These are phyloP conservation scores for Thalia dealbata DNA, from an alignment of 176 grass and related monocot species.

Conservation along the genomic window DNA sequence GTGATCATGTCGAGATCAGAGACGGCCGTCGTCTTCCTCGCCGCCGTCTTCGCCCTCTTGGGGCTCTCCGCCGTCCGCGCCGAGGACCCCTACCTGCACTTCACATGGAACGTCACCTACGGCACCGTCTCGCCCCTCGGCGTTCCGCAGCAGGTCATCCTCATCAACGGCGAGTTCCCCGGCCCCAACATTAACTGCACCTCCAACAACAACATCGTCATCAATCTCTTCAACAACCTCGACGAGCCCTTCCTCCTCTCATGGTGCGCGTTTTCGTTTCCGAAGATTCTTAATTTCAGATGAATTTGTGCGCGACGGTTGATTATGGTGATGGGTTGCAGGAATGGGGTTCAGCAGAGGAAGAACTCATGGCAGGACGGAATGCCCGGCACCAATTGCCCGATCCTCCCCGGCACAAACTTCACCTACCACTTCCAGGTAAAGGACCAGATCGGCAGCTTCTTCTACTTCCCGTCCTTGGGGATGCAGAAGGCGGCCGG, in stretches of 20 bases:
- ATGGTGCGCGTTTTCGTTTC: neutral
- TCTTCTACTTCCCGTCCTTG: slow-evolving; percentile 36
- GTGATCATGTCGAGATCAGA: neutral
- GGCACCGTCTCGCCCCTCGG: neutral
- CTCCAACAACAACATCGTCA: neutral
- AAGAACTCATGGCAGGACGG: slow-evolving; percentile 12
- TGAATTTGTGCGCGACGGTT: neutral
- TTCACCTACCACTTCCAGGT: slow-evolving; percentile 65
- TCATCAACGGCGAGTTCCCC: slow-evolving; percentile 1
- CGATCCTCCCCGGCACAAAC: neutral
- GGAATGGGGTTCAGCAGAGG: slow-evolving; percentile 15
- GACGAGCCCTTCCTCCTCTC: slow-evolving; percentile 3
- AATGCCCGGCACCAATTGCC: slow-evolving; percentile 2
- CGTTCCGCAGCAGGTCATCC: neutral
- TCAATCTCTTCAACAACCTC: slow-evolving; percentile 4
- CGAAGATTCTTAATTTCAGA: no score
- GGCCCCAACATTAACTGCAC: neutral
- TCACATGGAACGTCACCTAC: neutral
- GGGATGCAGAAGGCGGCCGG: slow-evolving; percentile 8
- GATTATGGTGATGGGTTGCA: neutral
- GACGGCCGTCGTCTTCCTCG: neutral
- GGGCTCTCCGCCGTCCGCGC: neutral
- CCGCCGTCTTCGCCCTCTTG: neutral
- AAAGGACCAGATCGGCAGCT: slow-evolving; percentile 46
- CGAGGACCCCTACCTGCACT: neutral